These are phyloP conservation scores for Aspergillus luchuensis DNA, from an alignment of 2,329 filamentous ascomycete genomes.

Conservation along the genomic window DNA sequence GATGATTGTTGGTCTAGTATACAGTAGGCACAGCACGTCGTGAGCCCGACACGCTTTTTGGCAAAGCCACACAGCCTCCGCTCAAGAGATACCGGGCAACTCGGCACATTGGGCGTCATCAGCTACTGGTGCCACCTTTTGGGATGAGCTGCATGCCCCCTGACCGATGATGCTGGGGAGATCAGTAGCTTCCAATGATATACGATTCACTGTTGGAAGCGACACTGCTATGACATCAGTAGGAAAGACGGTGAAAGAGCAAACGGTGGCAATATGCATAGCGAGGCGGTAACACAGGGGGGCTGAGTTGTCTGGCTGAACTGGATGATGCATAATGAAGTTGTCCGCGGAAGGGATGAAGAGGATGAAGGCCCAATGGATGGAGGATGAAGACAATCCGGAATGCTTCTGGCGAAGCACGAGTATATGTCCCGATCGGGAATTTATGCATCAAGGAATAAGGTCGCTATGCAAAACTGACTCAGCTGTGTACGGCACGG, in stretches of 20 bases:
- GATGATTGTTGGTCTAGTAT: slow-evolving; percentile 4
- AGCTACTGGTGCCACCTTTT: slow-evolving; percentile 15
- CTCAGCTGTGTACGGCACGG: background rate
- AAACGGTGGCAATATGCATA: slow-evolving; percentile 9
- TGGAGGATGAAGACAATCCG: background rate
- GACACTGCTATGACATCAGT: slow-evolving; percentile 10
- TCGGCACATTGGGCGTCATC: slow-evolving; percentile 15
- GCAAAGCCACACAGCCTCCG: slow-evolving; percentile 16
- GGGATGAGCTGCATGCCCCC: background rate
- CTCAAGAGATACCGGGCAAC: slow-evolving; percentile 6
- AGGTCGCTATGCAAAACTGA: background rate
- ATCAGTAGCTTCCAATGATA: slow-evolving; percentile 12
- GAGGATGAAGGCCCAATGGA: background rate
- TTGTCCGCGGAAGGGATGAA: background rate
- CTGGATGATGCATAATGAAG: background rate
- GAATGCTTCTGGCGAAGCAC: background rate
- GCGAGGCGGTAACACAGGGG: background rate
- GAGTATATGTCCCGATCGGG: background rate
- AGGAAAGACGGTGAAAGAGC: slow-evolving; percentile 11
- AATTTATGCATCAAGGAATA: background rate
- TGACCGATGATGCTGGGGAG: slow-evolving; percentile 11
- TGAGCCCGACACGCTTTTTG: background rate
- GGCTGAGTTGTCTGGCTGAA: background rate
- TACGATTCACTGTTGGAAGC: background rate
- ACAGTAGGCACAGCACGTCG: slow-evolving; percentile 2